phyloP scores from a whole-genome alignment of 129 eudicot genomes.

The sunflower (Helianthus annuus) region DNA sequence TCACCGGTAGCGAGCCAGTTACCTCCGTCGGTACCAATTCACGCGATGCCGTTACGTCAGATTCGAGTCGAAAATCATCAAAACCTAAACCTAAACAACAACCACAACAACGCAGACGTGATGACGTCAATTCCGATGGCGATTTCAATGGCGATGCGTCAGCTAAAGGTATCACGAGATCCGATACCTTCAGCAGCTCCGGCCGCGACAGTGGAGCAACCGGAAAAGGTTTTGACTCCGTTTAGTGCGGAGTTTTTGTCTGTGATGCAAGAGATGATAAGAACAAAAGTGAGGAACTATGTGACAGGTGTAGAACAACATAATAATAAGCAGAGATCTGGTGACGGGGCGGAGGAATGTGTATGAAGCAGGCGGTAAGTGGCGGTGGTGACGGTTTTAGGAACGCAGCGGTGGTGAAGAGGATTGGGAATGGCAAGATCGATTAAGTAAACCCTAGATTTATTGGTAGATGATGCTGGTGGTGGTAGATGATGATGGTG shows the following conservation, averaged over 20 bases:
- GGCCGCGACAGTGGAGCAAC: constrained; percentile 4
- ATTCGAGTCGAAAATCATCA: constrained; percentile 24
- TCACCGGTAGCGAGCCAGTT: constrained; percentile 21
- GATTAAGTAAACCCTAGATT: constrained; percentile 36
- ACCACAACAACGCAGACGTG: background rate
- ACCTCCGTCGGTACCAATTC: constrained; percentile 24
- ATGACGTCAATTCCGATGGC: constrained; percentile 39
- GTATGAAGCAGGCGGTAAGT: constrained; percentile 37
- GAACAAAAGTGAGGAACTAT: constrained; percentile 73
- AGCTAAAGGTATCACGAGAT: constrained; percentile 25
- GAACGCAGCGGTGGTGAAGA: constrained; percentile 60
- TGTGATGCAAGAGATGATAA: constrained; percentile 92
- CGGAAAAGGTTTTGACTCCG: constrained; percentile 47
- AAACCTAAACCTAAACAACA: constrained; percentile 17
- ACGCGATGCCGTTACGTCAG: constrained; percentile 31
- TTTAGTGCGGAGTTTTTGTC: constrained; percentile 62
- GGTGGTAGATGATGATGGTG: constrained; percentile 10
- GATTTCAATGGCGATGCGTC: constrained; percentile 39
- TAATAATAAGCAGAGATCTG: constrained; percentile 14
- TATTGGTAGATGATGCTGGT: constrained; percentile 26
- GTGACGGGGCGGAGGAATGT: constrained; percentile 44
- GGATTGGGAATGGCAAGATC: constrained; percentile 75
- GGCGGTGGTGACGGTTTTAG: constrained; percentile 49
- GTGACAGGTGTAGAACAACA: constrained; percentile 61
- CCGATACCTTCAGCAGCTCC: background rate